Base-by-base conservation (phyloP, 768 basidiomycete genomes). In the Leucosporidium scottii region DNA sequence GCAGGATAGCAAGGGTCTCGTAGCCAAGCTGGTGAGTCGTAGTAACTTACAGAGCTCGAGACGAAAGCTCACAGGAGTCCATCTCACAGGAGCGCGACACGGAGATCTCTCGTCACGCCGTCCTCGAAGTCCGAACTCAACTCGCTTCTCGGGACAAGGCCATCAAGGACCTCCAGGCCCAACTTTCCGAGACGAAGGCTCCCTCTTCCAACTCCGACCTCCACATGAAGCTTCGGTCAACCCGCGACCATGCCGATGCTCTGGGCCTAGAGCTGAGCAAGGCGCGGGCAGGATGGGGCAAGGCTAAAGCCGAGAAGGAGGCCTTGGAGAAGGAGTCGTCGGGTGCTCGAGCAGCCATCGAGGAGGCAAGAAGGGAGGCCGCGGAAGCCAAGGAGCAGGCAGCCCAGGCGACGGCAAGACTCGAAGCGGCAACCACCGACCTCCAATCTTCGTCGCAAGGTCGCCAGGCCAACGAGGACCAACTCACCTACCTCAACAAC, bases 71-170 rank as follows among this genome's bases (percentile, higher is more conserved):
- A 39, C 28, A 34, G 15, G 13, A 34, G 10, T 34, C 34, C 10
- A 65, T 5, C 17, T 50, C 30, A 15, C 68, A 85, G 91, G 90
- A 92, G 76, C 86, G 88, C 23, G 86, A 91, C 20, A 59, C 63
- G 31, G 62, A 59, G 21, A 30, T 70, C 28, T 58, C 62, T 0
- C 61, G 64, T 30, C 54, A 64, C 15, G 61, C 65, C 3, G 65
- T 70, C 39, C 39, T 49, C n/a, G 63, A 65, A 17, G 49, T 57
- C 4, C 60, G 59, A 20, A n/a, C 54, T 7, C 64, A 61, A 21
- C 64, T 69, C 60, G 55, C 55, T 17, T 64, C 61, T 20, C 59
- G 58, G 12, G 62, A 64, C 27, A 49, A 59, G 27, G 55, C 51
- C n/a, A 10, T 64, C 20, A n/a, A 34, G n/a, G 59, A 61, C 28